Evolutionary conservation across 2,329 filamentous ascomycete genomes (phyloP).

Genomic region (Colletotrichum sp.): DNA sequence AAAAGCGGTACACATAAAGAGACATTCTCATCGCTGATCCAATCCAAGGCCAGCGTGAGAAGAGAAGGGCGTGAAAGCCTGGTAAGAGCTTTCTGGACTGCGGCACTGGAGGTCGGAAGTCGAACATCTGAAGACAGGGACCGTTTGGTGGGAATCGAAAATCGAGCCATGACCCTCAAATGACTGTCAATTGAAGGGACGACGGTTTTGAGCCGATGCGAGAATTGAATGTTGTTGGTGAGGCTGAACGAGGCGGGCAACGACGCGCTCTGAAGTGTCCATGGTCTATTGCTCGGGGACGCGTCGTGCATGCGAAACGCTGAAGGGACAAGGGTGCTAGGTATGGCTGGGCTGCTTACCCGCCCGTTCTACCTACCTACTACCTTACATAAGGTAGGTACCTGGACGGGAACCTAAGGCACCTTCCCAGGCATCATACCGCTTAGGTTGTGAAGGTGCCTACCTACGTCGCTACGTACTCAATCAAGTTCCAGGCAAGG

Average conservation of each 20-base stretch:
- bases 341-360: no score
- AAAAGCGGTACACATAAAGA: constrained; percentile 61
- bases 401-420: not conserved
- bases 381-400: not conserved
- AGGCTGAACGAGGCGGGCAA: constrained; percentile 1
- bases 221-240: not conserved
- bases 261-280: not conserved
- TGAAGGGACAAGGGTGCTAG: not conserved
- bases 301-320: constrained; percentile 5
- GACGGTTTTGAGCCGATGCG: not conserved
- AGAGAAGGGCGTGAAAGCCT: constrained; percentile 76
- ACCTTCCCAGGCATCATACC: not conserved
- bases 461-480: not conserved
- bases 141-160: constrained; percentile 73
- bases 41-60: constrained; percentile 74
- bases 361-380: no score
- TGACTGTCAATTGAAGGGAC: not conserved
- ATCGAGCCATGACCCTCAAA: constrained; percentile 48
- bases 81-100: constrained; percentile 69
- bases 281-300: not conserved
- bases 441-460: not conserved
- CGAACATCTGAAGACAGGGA: constrained; percentile 75
- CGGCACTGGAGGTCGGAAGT: constrained; percentile 67
- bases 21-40: constrained; percentile 73
- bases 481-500: not conserved